Evolutionary conservation across 768 basidiomycete species (phyloP), one percentile per base, ranked within the genome.

Genomic region (Leccinum uliginosum): DNA sequence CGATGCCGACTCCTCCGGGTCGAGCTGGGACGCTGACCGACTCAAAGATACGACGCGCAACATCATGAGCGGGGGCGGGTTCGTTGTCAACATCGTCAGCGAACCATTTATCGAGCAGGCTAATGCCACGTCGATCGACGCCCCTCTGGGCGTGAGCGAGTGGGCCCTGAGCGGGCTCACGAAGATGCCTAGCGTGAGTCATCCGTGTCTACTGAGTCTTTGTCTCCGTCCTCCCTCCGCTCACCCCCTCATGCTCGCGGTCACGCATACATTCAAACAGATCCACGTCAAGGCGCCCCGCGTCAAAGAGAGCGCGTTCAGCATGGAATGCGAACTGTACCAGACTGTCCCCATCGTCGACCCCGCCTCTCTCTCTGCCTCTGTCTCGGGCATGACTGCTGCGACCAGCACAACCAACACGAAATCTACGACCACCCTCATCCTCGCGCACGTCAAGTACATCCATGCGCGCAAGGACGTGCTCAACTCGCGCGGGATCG

Each of bases 291-390:
- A 72, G 59, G 69, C 78, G 6, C 43, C 11, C 3, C 43, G 43
- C 43, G 43, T 44, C 21, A 44, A 44, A 12, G 12, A 44, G 6
- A 78, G 76, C 56, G 78, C 77, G 8, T 77, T 79, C 64, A 76
- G 71, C 62, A 75, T 79, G 76, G 78, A 79, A 57, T 79, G 78
- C 63, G 67, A 76, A 53, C 70, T 78, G 19, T 70, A 65, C 57
- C 67, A 78, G 21, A 44, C 21, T n/a, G 21, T 44, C 9, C 43
- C 43, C 43, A 44, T 44, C 11, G 19, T 23, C 9, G 43, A 44
- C 43, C 43, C 43, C 0, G 15, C 4, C 38, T 34, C 32, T 32
- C 32, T 32, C 14, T 19, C 38, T 19, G 38, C 15, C 7, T 19
- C 40, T n/a, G 11, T 19, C 19, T 44, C 19, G 11, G 4, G 4